Evolutionary conservation across 305 asterid species (phyloP), one percentile per base, ranked within the genome.

Genomic region (Ajuga reptans): DNA sequence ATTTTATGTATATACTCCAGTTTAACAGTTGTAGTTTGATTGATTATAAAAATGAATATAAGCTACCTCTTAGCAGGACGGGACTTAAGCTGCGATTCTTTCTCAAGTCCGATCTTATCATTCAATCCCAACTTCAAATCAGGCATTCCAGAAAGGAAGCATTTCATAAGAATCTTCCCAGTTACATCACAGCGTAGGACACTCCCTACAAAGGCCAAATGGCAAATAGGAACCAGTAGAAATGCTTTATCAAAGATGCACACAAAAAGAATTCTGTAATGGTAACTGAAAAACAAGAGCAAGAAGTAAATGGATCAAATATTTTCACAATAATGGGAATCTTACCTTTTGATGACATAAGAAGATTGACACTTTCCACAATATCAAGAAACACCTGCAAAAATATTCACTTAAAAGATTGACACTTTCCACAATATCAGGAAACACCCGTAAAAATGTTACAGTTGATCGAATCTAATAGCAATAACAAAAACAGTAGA

Each of bases 71-170:
- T 93, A 17, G 96, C 65, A 51, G 99, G 97, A 51, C 97, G 99
- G 31, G 97, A 89, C 74, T 93, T 93, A 63, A 93, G 82, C 75
- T 93, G 91, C 24, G 99, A 91, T 84, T 93, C 99, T 78, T 93
- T 93, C 81, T 93, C 96, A 50, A 93, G 96, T 75, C 99, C 97
- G 79, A 93, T 91, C 87, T 93, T 91, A 79, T 93, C 97, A 85
- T 93, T 93, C 79, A 91, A 91, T 54, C 97, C 99, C 91, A 93
- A 80, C 84, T 93, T 93, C 77, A 93, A 77, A 81, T 93, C 99
- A 75, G 99, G 99, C 99, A 93, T 93, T 76, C 99, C 99, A 72
- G 97, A 89, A 75, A 91, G 96, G 86, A 93, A 93, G 83, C 97
- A 93, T 80, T 93, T 93, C 99, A 93, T 91, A 39, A 93, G 92